phyloP scores from a whole-genome alignment of 108 stramenopile genomes.

The Conticribra guillardii region DNA sequence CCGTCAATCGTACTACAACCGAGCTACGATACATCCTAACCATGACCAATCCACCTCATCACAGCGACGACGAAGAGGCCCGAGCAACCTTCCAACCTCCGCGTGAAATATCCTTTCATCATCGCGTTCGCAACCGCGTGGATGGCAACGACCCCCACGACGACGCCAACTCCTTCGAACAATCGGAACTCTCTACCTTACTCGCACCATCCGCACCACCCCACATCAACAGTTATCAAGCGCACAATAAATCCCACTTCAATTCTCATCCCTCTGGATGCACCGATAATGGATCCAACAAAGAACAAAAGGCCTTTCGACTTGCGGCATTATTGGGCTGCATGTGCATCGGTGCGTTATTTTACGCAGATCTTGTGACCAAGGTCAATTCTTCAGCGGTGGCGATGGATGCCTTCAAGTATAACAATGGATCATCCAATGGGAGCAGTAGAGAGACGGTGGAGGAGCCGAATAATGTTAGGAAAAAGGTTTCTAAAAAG shows the following conservation, averaged over 20 bases:
- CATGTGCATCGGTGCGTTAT: constrained; percentile 16
- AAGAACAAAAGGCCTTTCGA: background rate
- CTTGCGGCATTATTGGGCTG: too few relatives aligned
- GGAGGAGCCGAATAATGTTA: background rate
- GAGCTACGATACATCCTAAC: too few relatives aligned
- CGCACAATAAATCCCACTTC: background rate
- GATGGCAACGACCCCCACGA: background rate
- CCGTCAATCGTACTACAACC: too few relatives aligned
- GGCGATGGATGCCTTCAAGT: background rate
- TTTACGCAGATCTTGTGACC: constrained; percentile 11
- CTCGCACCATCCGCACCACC: constrained; percentile 21
- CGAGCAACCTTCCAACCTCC: too few relatives aligned
- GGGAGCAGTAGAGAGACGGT: background rate
- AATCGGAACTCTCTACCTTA: constrained; percentile 5
- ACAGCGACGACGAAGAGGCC: too few relatives aligned
- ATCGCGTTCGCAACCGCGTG: background rate
- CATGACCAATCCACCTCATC: too few relatives aligned
- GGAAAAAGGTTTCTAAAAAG: too few relatives aligned
- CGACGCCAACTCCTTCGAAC: background rate
- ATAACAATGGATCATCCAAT: background rate
- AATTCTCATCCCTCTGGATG: background rate
- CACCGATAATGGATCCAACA: background rate
- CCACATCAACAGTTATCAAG: constrained; percentile 6
- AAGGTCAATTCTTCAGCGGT: background rate
- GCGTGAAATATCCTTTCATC: background rate